Conservation (phyloP, 2,329 filamentous ascomycete species). For the Phialophora chinensis region DNA sequence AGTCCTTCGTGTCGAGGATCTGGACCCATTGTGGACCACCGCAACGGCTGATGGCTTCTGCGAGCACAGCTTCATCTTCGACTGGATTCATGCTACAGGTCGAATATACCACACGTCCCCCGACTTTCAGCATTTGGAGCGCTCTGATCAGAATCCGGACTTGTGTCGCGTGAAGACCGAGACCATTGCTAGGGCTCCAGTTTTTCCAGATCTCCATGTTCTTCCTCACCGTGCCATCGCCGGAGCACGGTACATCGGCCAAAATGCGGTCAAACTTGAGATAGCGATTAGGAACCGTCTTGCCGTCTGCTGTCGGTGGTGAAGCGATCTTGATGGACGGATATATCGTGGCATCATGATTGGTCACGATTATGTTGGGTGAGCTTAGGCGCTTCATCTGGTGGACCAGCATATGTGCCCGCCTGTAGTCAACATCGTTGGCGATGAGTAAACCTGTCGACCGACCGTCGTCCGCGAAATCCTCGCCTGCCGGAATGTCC, state of each 20-base stretch:
- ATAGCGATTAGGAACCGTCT: conserved; percentile 67
- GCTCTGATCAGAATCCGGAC: conserved; percentile 88
- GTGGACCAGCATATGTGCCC: conserved; percentile 95
- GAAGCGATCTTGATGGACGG: conserved; percentile 86
- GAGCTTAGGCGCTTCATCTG: conserved; percentile 97
- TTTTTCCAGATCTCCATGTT: conserved; percentile 94
- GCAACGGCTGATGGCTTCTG: conserved; percentile 85
- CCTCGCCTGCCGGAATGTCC: conserved; percentile 56
- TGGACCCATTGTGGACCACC: conserved; percentile 81
- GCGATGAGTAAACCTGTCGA: conserved; percentile 91
- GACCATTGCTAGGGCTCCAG: conserved; percentile 84
- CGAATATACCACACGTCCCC: conserved; percentile 93
- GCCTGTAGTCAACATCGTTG: conserved; percentile 96
- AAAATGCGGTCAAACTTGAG: conserved; percentile 97
- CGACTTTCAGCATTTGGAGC: conserved; percentile 93
- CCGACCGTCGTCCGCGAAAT: conserved; percentile 78
- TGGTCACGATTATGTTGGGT: conserved; percentile 94
- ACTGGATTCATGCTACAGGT: conserved; percentile 99
- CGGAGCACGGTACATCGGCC: conserved; percentile 95
- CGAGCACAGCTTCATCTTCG: conserved; percentile 92
- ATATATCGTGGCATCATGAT: conserved; percentile 96
- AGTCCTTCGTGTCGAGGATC: conserved; percentile 80
- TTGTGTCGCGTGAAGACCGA: conserved; percentile 87
- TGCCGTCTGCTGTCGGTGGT: conserved; percentile 58
- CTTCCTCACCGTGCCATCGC: conserved; percentile 92